Evolutionary conservation across 75 land plant genomes (phyloP).

Genomic region (Ceratopteris richardii): DNA sequence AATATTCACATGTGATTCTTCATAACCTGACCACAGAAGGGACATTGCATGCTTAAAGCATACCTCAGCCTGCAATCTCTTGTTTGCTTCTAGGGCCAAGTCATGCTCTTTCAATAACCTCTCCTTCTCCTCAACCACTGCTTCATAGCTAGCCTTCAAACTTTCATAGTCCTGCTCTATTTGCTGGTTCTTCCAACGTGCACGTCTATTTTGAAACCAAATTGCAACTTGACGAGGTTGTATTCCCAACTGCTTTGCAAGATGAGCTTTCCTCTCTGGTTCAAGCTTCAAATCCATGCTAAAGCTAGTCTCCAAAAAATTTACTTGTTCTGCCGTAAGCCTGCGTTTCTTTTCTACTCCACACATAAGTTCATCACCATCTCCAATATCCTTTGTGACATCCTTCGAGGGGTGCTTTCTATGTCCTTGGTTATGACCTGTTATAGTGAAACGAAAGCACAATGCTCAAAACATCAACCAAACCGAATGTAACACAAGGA

Average conservation of each 20-base stretch:
- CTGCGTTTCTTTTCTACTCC: neutral
- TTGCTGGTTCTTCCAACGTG: constrained; percentile 7
- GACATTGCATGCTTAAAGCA: too few species aligned
- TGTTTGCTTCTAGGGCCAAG: neutral
- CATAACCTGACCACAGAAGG: neutral
- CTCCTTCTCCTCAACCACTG: neutral
- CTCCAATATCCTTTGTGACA: neutral
- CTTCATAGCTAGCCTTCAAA: neutral
- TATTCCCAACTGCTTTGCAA: constrained; percentile 8
- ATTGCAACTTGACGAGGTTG: constrained; percentile 9
- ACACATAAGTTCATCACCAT: neutral
- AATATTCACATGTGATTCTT: neutral
- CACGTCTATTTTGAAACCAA: constrained; percentile 11
- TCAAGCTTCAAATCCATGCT: constrained; percentile 1
- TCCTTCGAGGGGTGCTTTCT: neutral
- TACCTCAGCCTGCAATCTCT: constrained; percentile 3
- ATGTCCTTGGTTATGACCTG: neutral
- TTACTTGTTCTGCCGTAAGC: constrained; percentile 1
- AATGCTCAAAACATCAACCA: too few species aligned
- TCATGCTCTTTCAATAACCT: neutral
- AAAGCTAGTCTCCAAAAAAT: neutral
- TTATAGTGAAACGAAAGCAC: too few species aligned
- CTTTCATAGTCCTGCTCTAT: constrained; percentile 1
- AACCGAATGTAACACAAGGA: too few species aligned
- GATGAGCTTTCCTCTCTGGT: constrained; percentile 4